Conservation (phyloP, 345 rosid species). For the Eucalyptus grandis region DNA sequence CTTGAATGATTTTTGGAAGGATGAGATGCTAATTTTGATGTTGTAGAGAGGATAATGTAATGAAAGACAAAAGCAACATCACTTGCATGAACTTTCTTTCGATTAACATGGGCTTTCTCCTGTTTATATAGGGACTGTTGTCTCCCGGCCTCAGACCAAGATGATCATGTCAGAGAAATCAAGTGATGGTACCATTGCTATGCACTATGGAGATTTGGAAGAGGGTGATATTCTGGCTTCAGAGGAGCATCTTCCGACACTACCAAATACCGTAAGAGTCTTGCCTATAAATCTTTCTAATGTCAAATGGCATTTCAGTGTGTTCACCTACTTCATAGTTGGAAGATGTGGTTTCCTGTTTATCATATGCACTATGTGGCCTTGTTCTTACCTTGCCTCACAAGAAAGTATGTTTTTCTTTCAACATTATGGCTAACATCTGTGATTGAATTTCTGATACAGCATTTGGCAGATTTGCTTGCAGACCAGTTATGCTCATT, state of each 20-base stretch:
- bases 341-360: neutral
- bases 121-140: conserved; percentile 23
- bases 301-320: neutral
- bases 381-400: neutral
- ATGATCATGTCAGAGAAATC: conserved; percentile 76
- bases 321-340: neutral
- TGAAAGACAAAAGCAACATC: neutral
- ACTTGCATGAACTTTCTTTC: neutral
- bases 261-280: conserved; percentile 81
- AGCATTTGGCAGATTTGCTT: conserved; percentile 88
- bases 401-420: neutral
- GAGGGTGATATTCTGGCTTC: conserved; percentile 53
- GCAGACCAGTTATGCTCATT: conserved; percentile 50
- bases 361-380: neutral
- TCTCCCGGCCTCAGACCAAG: conserved; percentile 30
- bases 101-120: neutral
- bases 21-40: neutral
- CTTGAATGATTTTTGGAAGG: neutral
- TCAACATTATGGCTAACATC: neutral
- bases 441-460: conserved; percentile 13
- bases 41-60: neutral
- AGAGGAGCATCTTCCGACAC: conserved; percentile 64
- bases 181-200: conserved; percentile 75
- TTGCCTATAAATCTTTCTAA: neutral
- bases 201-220: conserved; percentile 73